phyloP scores from a whole-genome alignment of 768 basidiomycete genomes.

The Russula sp. region DNA sequence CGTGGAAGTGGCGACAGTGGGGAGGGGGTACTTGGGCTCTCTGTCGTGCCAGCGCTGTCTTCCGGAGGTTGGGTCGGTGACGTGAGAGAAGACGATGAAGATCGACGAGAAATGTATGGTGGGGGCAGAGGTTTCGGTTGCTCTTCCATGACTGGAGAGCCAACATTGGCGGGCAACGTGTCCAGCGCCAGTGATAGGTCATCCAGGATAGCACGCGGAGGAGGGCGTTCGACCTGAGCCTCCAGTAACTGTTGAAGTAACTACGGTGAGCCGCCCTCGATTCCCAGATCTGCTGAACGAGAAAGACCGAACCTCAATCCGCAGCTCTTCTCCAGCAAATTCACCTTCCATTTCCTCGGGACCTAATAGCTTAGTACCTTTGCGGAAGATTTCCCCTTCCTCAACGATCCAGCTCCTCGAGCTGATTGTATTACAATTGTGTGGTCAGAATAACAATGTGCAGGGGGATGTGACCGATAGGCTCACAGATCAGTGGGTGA shows the following conservation, averaged over 20 bases:
- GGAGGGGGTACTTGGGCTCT: slow-evolving; percentile 4
- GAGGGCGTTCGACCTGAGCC: slow-evolving; percentile 80
- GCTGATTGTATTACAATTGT: slow-evolving; percentile 31
- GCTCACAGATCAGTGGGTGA: slow-evolving; percentile 21
- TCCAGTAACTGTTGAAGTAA: slow-evolving; percentile 53
- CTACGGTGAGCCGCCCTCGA: background rate
- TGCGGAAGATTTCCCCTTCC: slow-evolving; percentile 94
- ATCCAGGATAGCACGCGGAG: slow-evolving; percentile 63
- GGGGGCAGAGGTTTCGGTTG: slow-evolving; percentile 40
- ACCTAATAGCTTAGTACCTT: slow-evolving; percentile 72
- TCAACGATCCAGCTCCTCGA: slow-evolving; percentile 83
- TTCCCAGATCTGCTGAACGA: background rate
- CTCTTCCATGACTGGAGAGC: slow-evolving; percentile 23
- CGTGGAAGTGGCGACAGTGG: slow-evolving; percentile 10
- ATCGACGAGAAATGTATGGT: slow-evolving; percentile 53
- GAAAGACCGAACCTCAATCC: slow-evolving; percentile 52
- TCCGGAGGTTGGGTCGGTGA: background rate
- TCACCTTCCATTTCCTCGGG: slow-evolving; percentile 87
- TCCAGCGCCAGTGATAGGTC: slow-evolving; percentile 32
- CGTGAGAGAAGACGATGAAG: slow-evolving; percentile 36
- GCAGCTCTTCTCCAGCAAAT: slow-evolving; percentile 81
- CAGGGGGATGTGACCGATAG: background rate
- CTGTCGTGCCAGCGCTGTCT: background rate
- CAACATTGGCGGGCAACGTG: background rate
- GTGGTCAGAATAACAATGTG: background rate